Evolutionary conservation across 805 yeast species (phyloP), one percentile per base, ranked within the genome.

Genomic region (Lachancea dasiensis): DNA sequence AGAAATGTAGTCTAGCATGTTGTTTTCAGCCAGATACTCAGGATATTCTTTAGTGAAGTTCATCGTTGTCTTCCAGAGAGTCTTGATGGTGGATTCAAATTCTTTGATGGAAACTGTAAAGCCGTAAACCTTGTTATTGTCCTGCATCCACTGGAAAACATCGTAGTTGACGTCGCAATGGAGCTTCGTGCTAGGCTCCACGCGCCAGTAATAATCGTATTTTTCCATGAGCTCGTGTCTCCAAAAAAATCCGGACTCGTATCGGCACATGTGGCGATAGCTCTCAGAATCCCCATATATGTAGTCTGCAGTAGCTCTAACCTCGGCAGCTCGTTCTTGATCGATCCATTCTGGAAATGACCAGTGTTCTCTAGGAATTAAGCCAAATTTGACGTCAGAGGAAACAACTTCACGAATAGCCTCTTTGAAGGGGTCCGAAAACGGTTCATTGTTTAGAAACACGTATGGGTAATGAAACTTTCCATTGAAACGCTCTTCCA

Each of bases 151-250:
- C 63, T 80, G 77, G 75, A 86, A 86, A 22, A 81, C 67, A 60
- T 84, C 95, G 61, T 79, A 81, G 54, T 80, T 77, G 43, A 87
- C 67, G 61, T 87, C 95, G 69, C 95, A 86, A 63, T 69, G 80
- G 51, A 86, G 74, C 60, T 75, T 74, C 58, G 83, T 73, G 57
- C 78, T 84, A 14, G 96, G 95, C 63, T 87, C 96, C 39, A 87
- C 95, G 65, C 96, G 77, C 96, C 96, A 87, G 69, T 87, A 87
- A 72, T 81, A 87, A 44, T 83, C 86, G 60, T 78, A 86, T n/a
- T 84, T 80, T 39, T 68, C 68, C 70, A 87, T 59, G 41, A 82
- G 56, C 29, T 80, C 80, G 57, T 85, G 92, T 63, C 80, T 75
- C 70, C 74, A 86, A 64, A 87, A 87, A 64, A 86, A 83, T 1